Evolutionary conservation across 805 yeast species (phyloP).

Genomic region (Yamadazyma ubonensis): DNA sequence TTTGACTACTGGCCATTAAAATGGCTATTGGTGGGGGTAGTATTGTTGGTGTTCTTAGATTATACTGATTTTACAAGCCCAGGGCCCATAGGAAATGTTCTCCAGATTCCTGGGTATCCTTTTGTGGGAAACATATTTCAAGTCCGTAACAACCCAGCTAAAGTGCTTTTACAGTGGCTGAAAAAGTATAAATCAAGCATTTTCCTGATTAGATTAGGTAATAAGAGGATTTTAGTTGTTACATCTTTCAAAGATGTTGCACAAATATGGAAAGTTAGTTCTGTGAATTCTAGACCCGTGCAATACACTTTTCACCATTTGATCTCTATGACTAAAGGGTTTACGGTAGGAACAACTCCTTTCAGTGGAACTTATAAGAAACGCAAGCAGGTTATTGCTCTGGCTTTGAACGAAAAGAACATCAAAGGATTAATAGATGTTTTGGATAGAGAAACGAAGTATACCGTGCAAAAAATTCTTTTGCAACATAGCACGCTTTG

Average conservation of each 20-base stretch:
- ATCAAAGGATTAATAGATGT: conserved; percentile 30
- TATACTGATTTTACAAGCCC: background rate
- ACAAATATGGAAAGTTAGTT: conserved; percentile 48
- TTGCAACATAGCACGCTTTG: conserved; percentile 14
- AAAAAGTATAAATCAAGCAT: conserved; percentile 40
- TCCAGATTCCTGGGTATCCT: conserved; percentile 48
- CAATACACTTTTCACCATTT: conserved; percentile 67
- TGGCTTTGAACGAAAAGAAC: conserved; percentile 39
- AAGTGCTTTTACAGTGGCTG: conserved; percentile 46
- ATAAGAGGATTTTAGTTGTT: conserved; percentile 57
- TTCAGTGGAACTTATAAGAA: conserved; percentile 45
- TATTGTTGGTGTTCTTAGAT: conserved; percentile 3
- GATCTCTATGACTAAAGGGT: conserved; percentile 53
- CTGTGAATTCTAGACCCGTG: conserved; percentile 63
- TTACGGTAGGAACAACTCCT: conserved; percentile 68
- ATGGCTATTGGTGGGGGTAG: background rate
- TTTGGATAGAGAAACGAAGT: conserved; percentile 38
- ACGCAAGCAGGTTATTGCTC: conserved; percentile 50
- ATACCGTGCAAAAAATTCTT: conserved; percentile 20
- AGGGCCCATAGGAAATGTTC: conserved; percentile 20
- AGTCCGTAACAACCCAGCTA: conserved; percentile 49
- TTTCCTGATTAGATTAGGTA: conserved; percentile 65
- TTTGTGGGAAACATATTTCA: conserved; percentile 51
- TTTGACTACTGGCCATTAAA: too few species aligned
- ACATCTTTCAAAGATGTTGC: conserved; percentile 57